Evolutionary conservation across 176 grass and related monocot species (phyloP), one percentile per base, ranked within the genome.

Genomic region (Poa pratensis): DNA sequence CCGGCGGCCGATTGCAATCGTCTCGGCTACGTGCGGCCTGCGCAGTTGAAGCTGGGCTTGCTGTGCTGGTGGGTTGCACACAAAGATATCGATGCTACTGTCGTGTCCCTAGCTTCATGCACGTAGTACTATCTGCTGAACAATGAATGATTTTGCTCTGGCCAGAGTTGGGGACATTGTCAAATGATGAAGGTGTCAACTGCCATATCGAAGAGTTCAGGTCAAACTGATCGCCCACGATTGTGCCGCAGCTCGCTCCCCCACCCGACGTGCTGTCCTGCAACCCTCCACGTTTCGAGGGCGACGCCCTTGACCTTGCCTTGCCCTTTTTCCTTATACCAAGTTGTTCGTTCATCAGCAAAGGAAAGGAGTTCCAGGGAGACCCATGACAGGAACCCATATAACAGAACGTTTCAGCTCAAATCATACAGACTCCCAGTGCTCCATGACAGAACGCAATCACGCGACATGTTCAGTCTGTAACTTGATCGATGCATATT

Each of bases 1-100:
- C 53, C 34, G 34, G 64, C 65, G 43, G 45, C 66, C 22, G 71
- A 27, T 45, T 5, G 81, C 45, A 83, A 72, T 74, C 0, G 77
- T 83, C 50, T 64, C 63, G 69, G n/a, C 86, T 84, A 84, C 75
- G 87, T 84, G 87, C 81, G 81, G 23, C 87, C 64, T 62, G 64
- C 73, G 19, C 79, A 34, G 77, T 16, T 16, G 32, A 73, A 8
- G 40, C 24, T 64, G 61, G 61, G 30, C 17, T 7, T 68, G 64
- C 32, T 37, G 64, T 68, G 64, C 64, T 37, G 64, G 64, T 68
- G 64, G 64, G 64, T 68, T 67, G 71, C 71, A 74, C 3, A 20
- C 7, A 10, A 67, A 37, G 64, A 67, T 67, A 9, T 4, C 16
- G 64, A 67, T 65, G 27, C 27, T 32, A 28, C 22, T 28, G 24